phyloP scores from a whole-genome alignment of 495 filamentous ascomycete species.

The Aspergillus saccharolyticus region DNA sequence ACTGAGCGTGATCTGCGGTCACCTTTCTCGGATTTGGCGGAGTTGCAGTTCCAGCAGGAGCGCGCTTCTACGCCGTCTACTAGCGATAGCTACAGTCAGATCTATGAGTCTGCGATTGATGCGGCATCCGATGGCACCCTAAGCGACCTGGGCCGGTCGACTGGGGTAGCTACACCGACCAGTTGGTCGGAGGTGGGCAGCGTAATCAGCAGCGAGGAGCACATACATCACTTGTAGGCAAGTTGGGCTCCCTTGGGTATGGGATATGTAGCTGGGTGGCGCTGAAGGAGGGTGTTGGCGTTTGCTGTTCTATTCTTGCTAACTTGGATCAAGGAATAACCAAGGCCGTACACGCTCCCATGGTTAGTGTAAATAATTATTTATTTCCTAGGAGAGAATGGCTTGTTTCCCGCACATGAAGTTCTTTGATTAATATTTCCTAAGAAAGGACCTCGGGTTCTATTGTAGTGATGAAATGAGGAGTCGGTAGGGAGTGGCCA shows the following conservation, averaged over 20 bases:
- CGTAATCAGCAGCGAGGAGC: slow-evolving; percentile 54
- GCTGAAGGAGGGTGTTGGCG: neutral
- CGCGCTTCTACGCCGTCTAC: slow-evolving; percentile 35
- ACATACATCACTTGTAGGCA: slow-evolving; percentile 24
- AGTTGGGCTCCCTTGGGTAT: neutral
- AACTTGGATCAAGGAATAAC: neutral
- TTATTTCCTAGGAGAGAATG: neutral
- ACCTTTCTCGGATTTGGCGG: slow-evolving; percentile 25
- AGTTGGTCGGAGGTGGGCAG: slow-evolving; percentile 80
- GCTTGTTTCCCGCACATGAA: neutral
- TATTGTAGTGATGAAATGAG: neutral
- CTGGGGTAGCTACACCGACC: slow-evolving; percentile 55
- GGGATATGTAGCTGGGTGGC: neutral
- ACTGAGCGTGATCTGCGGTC: slow-evolving; percentile 25
- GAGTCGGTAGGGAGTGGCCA: neutral
- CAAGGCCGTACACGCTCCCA: neutral
- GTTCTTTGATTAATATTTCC: neutral
- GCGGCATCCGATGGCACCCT: slow-evolving; percentile 51
- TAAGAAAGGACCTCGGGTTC: neutral
- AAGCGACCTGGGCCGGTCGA: slow-evolving; percentile 54
- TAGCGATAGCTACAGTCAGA: slow-evolving; percentile 34
- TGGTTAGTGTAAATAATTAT: neutral
- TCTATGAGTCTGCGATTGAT: slow-evolving; percentile 25
- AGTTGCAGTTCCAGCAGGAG: slow-evolving; percentile 17
- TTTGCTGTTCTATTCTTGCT: neutral